Evolutionary conservation across 2,329 filamentous ascomycete genomes (phyloP), one percentile per base, ranked within the genome.

Genomic region (Hypomyces rosellus): DNA sequence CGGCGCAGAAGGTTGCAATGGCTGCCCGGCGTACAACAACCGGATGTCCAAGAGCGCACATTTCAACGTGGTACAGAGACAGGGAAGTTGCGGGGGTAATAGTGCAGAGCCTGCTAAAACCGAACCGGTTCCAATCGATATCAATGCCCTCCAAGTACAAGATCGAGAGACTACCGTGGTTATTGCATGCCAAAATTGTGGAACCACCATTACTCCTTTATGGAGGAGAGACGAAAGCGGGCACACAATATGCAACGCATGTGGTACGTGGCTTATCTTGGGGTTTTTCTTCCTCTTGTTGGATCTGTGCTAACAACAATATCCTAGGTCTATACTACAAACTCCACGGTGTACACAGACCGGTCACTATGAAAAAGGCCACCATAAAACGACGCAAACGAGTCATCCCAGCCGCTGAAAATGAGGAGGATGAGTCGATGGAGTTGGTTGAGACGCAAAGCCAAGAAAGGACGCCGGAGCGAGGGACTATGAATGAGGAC

Each of bases 341-440:
- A 69, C 82, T 99, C 3, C 93, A 99, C 65, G 91, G 91, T 49
- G 84, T 90, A 30, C 92, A 96, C 68, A 81, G 93, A 39, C 93
- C 93, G 0, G 89, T 93, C 5, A 89, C 89, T n/a, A 97, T 99
- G 93, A 99, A 97, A 70, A 97, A 96, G 68, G 87, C 89, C 3
- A 88, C 95, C 22, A 99, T 99, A 67, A 97, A 99, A 70, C 82
- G 93, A 55, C 80, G 93, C 54, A 97, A 97, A 75, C 85, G 93
- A 52, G 90, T 97, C 5, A 91, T 97, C 40, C 91, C 92, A 15
- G 89, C 88, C 15, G 73, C 81, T 22, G 73, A 78, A 45, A 76
- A 74, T 60, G 71, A 72, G 33, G 69, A 75, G 42, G 72, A 76
- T 34, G 79, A 82, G 33, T 73, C 68, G 6, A 69, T 73, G 12